A percentile compares a stretch with the other conserved stretches of the same genome.
These are phyloP conservation scores for Lachancea mirantina DNA, from an alignment of 805 yeast genomes.

Conservation along the genomic window DNA sequence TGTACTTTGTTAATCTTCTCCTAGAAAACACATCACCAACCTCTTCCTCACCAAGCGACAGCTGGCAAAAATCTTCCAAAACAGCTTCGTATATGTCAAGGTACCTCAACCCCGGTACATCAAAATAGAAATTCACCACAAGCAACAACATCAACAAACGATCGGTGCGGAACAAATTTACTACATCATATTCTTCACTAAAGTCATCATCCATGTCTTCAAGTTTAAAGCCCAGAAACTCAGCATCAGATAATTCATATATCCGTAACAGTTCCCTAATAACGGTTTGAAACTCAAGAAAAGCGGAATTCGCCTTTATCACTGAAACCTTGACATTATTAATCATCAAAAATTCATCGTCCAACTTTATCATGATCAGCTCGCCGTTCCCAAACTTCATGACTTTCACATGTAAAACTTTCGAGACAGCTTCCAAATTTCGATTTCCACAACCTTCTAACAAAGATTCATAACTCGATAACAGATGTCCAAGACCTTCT, in stretches of 20 bases:
- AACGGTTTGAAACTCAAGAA: constrained; percentile 9
- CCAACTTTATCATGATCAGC: constrained; percentile 8
- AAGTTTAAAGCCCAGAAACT: not conserved
- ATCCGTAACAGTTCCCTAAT: constrained; percentile 10
- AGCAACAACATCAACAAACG: constrained; percentile 14
- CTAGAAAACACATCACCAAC: constrained; percentile 2
- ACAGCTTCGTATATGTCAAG: constrained; percentile 12
- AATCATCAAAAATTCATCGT: constrained; percentile 10
- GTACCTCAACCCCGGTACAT: constrained; percentile 17
- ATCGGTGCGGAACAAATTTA: constrained; percentile 11
- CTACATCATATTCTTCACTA: constrained; percentile 8
- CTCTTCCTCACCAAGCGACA: constrained; percentile 9
- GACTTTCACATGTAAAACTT: constrained; percentile 2
- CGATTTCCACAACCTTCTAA: not conserved
- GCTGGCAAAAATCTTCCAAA: constrained; percentile 11
- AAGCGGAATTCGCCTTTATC: constrained; percentile 7
- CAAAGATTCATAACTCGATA: constrained; percentile 7
- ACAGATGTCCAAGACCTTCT: constrained; percentile 7
- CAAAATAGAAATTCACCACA: constrained; percentile 20
- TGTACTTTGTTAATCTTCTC: constrained; percentile 8
- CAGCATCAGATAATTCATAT: constrained; percentile 13
- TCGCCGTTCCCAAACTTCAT: constrained; percentile 10
- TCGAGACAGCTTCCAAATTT: not conserved
- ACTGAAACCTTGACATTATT: constrained; percentile 14
- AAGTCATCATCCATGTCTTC: constrained; percentile 9